Percentiles rank a stretch among this genome's conserved stretches.
These are phyloP conservation scores for Amaranthus tricolor DNA, from an alignment of 179 eudicot species.

Conservation along the genomic window DNA sequence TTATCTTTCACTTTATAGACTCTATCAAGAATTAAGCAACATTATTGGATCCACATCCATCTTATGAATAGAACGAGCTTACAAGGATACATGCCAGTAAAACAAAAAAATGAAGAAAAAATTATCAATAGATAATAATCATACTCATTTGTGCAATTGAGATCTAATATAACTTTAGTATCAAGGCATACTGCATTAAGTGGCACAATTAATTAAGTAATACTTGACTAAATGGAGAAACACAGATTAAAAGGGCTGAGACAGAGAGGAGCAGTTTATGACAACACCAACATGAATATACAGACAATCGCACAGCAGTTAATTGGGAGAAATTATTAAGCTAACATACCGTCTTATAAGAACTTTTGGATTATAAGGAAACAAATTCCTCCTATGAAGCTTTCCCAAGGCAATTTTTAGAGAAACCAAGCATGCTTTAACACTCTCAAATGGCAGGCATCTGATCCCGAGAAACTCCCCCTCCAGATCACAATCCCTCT, in stretches of 20 bases:
- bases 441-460: slow-evolving; percentile 42
- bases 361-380: slow-evolving; percentile 87
- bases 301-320: not conserved
- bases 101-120: not conserved
- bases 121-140: not conserved
- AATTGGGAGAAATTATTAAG: not conserved
- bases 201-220: not conserved
- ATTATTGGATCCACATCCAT: not conserved
- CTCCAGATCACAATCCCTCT: slow-evolving; percentile 18
- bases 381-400: slow-evolving; percentile 62
- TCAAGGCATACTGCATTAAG: not conserved
- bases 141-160: not conserved
- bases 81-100: not conserved
- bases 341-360: slow-evolving; percentile 66
- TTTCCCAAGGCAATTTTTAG: slow-evolving; percentile 54
- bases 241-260: not conserved
- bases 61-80: not conserved
- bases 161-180: not conserved
- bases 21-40: not conserved
- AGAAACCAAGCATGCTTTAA: slow-evolving; percentile 63
- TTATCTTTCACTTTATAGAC: not conserved
- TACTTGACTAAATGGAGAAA: not conserved
- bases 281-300: not conserved
- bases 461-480: slow-evolving; percentile 22
- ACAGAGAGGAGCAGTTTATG: not conserved